phyloP scores from a whole-genome alignment of 495 filamentous ascomycete genomes.

The Filosporella fistucella region DNA sequence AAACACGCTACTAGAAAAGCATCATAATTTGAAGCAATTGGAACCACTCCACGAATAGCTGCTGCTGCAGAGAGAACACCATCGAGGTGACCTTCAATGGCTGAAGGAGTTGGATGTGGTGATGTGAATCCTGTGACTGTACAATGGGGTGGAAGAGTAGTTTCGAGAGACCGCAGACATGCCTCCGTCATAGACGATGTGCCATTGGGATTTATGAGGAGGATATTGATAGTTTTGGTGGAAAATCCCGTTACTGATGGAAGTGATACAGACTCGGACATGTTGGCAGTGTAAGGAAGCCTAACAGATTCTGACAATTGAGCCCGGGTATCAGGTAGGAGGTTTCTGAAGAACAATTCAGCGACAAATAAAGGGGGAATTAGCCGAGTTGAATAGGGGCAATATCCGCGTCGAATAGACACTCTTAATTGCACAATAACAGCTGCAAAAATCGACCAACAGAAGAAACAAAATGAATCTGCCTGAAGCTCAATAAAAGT shows the following conservation, averaged over 20 bases:
- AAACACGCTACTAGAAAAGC: constrained; percentile 47
- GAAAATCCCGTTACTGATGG: constrained; percentile 21
- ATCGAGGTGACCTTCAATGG: constrained; percentile 41
- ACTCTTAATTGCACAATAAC: too few species aligned
- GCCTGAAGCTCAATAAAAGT: background rate
- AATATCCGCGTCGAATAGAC: background rate
- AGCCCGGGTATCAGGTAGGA: too few species aligned
- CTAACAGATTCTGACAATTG: too few species aligned
- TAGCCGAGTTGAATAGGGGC: background rate
- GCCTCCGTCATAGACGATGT: constrained; percentile 41
- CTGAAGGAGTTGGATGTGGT: constrained; percentile 37
- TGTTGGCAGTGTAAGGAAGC: background rate
- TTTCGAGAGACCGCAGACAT: constrained; percentile 33
- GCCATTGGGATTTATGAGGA: constrained; percentile 45
- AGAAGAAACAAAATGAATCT: background rate
- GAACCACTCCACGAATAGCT: constrained; percentile 31
- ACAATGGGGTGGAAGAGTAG: constrained; percentile 37
- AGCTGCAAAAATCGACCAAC: too few species aligned
- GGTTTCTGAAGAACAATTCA: too few species aligned
- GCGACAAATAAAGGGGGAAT: background rate
- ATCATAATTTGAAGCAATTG: constrained; percentile 36
- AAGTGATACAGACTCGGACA: constrained; percentile 8
- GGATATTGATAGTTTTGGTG: constrained; percentile 30
- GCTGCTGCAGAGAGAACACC: constrained; percentile 38
- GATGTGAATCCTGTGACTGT: constrained; percentile 40